These are phyloP conservation scores for Aspergillus aculeatus DNA, from an alignment of 2,329 filamentous ascomycete genomes.

Conservation along the genomic window DNA sequence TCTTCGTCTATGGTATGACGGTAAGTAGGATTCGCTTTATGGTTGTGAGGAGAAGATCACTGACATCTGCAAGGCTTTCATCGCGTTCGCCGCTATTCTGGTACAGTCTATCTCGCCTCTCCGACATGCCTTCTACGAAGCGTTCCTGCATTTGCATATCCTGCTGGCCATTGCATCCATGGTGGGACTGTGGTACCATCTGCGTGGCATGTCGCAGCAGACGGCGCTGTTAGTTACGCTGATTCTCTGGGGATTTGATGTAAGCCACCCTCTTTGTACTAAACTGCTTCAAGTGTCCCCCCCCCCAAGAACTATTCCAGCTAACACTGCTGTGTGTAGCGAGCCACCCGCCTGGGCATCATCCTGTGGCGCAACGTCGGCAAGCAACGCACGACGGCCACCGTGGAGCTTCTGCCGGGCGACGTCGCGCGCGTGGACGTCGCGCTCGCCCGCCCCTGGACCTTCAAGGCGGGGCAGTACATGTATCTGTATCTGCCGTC, in stretches of 20 bases:
- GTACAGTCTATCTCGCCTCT: slow-evolving; percentile 43
- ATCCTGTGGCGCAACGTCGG: slow-evolving; percentile 54
- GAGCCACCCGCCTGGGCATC: slow-evolving; percentile 46
- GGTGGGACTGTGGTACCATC: slow-evolving; percentile 40
- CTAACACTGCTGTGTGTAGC: slow-evolving; percentile 23
- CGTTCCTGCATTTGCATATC: slow-evolving; percentile 46
- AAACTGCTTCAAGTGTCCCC: not conserved
- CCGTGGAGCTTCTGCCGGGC: slow-evolving; percentile 55
- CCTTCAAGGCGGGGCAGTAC: slow-evolving; percentile 48
- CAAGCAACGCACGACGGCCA: slow-evolving; percentile 49
- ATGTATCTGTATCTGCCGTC: slow-evolving; percentile 58
- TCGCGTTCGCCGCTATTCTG: slow-evolving; percentile 39
- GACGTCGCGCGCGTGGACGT: slow-evolving; percentile 52
- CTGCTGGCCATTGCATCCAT: slow-evolving; percentile 40
- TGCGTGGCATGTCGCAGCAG: slow-evolving; percentile 30
- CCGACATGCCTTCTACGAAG: slow-evolving; percentile 47
- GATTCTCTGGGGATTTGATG: slow-evolving; percentile 36
- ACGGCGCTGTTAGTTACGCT: slow-evolving; percentile 31
- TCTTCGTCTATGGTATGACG: slow-evolving; percentile 32
- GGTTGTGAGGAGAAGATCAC: slow-evolving; percentile 58
- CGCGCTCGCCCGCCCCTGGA: slow-evolving; percentile 31
- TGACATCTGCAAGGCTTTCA: slow-evolving; percentile 35
- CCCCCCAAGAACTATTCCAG: not conserved
- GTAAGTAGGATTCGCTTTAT: slow-evolving; percentile 37
- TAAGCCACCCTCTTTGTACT: slow-evolving; percentile 12